phyloP scores from a whole-genome alignment of 2,329 filamentous ascomycete genomes.

The Pleochaeta shiraiana region DNA sequence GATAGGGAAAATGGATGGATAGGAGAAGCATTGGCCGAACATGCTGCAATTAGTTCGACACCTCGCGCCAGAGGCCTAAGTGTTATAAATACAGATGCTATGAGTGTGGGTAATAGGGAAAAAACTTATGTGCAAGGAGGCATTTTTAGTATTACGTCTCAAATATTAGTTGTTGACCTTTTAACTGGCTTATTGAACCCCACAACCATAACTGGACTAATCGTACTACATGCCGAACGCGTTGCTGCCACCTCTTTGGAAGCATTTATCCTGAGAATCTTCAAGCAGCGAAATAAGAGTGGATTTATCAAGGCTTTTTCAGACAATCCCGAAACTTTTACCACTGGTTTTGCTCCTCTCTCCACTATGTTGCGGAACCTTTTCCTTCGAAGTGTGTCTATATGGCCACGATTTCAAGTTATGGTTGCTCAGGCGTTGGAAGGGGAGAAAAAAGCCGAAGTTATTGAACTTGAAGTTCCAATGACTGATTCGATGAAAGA shows the following conservation, averaged over 20 bases:
- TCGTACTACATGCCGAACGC: slow-evolving; percentile 76
- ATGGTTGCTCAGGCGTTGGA: slow-evolving; percentile 77
- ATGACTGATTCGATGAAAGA: slow-evolving; percentile 91
- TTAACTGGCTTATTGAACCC: slow-evolving; percentile 65
- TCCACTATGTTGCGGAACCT: slow-evolving; percentile 82
- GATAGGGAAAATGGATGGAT: slow-evolving; percentile 95
- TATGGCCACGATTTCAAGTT: slow-evolving; percentile 90
- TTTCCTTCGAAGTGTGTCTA: slow-evolving; percentile 67
- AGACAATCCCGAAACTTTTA: slow-evolving; percentile 80
- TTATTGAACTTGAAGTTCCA: slow-evolving; percentile 86
- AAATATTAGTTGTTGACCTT: slow-evolving; percentile 85
- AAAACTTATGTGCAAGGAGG: slow-evolving; percentile 82
- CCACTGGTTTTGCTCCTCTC: slow-evolving; percentile 68
- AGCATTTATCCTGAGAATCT: slow-evolving; percentile 87
- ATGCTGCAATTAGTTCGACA: slow-evolving; percentile 73
- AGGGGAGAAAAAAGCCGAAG: slow-evolving; percentile 80
- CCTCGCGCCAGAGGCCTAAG: slow-evolving; percentile 67
- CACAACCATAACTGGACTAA: slow-evolving; percentile 64
- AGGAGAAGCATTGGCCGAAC: slow-evolving; percentile 85
- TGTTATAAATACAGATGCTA: slow-evolving; percentile 85
- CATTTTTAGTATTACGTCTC: slow-evolving; percentile 87
- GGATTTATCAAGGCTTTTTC: slow-evolving; percentile 96
- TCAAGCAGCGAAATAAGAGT: slow-evolving; percentile 78
- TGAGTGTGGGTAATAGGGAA: slow-evolving; percentile 67
- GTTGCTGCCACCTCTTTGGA: slow-evolving; percentile 73